Evolutionary conservation across 768 basidiomycete genomes (phyloP), one percentile per base, ranked within the genome.

Genomic region (Lactifluus pinguis): DNA sequence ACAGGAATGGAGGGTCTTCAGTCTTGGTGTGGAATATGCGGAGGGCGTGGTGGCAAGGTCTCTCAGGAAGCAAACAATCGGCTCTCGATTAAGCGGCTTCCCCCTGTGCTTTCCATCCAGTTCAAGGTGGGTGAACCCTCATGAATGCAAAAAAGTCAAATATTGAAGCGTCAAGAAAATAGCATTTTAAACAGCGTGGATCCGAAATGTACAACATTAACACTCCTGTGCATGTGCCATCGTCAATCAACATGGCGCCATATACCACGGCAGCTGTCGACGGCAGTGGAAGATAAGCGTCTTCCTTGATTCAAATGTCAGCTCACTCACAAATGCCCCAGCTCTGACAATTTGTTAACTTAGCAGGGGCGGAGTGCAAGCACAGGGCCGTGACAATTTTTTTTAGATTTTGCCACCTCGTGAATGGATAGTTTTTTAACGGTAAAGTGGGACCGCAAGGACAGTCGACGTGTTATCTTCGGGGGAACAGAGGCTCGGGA

Each of bases 91-190:
- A 83, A 81, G 53, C 87, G 85, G 66, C 77, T 98, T 8, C 94
- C 95, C 0, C 87, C 90, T 0, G 93, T 95, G 0, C 75, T 98
- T 50, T 91, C 89, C 66, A 91, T 98, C 67, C 95, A 98, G 70
- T 87, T 98, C 77, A 98, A 98, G 80, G 95, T 90, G 36, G n/a
- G 60, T 50, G 7, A n/a, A 34, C 21, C 55, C 39, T 39, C 7
- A 21, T 9, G 42, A 38, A 39, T 21, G 17, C 21, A 2, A n/a
- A 9, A 61, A 29, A 10, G 53, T 9, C 17, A 14, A 38, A 66
- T 48, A 41, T 48, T 45, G 29, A 59, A 14, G 1, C 68, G 4
- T 9, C 53, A 2, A 25, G 32, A 32, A 17, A 6, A n/a, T 41
- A 97, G 94, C 86, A 95, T 2, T 98, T 98, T 71, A 94, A 95